A percentile compares a stretch with the other conserved stretches of the same genome.
Conservation (phyloP, 139 green algal species). For the Limnomonas spitsbergensis region DNA sequence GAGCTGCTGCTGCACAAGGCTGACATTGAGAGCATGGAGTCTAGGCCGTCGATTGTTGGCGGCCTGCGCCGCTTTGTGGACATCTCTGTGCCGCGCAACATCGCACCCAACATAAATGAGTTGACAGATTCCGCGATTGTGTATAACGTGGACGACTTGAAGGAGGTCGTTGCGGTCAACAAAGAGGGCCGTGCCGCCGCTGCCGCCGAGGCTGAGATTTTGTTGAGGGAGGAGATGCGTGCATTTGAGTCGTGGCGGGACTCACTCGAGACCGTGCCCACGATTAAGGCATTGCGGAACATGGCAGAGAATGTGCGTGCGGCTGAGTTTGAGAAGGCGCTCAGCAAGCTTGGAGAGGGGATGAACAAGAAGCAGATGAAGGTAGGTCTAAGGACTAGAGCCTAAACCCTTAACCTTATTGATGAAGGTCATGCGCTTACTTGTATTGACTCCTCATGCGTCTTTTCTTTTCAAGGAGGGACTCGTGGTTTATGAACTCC, state of each 20-base stretch:
- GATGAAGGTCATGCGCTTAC: too few relatives aligned
- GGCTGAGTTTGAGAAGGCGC: constrained; percentile 89
- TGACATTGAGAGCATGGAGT: constrained; percentile 65
- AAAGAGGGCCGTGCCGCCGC: constrained; percentile 22
- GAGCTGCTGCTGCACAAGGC: constrained; percentile 78
- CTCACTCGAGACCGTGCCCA: constrained; percentile 95
- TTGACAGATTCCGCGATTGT: constrained; percentile 59
- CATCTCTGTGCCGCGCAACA: constrained; percentile 97
- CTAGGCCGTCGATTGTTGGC: constrained; percentile 59
- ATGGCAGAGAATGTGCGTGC: constrained; percentile 91
- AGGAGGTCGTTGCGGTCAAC: constrained; percentile 47
- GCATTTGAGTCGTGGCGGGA: constrained; percentile 97
- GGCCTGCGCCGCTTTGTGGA: constrained; percentile 93
- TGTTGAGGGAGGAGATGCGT: constrained; percentile 71
- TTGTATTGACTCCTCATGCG: too few relatives aligned
- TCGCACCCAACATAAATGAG: constrained; percentile 78
- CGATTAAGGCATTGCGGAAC: constrained; percentile 93
- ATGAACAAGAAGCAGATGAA: constrained; percentile 96
- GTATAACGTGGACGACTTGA: constrained; percentile 99
- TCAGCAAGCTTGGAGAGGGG: constrained; percentile 83
- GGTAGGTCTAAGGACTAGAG: too few relatives aligned
- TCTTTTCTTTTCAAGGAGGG: too few relatives aligned
- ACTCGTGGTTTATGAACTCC: too few relatives aligned
- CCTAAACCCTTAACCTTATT: too few relatives aligned
- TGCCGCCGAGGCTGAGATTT: constrained; percentile 55